Evolutionary conservation across 2,329 filamentous ascomycete species (phyloP), one percentile per base, ranked within the genome.

Genomic region (Waltergamsia citrina): DNA sequence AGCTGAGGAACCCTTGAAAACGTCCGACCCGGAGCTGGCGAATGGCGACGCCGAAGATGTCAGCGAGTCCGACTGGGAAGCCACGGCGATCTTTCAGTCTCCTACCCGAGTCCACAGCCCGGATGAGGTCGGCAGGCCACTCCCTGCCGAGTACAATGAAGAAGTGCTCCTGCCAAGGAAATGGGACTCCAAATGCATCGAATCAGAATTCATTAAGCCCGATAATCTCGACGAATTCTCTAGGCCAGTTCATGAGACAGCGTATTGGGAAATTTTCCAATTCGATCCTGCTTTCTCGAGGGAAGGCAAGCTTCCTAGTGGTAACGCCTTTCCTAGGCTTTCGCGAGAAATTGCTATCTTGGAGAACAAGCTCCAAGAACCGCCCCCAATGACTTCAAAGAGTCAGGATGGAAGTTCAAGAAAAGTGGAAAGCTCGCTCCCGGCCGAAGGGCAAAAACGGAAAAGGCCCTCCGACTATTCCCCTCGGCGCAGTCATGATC

Each of bases 51-150:
- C 17, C 18, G 12, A 22, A 6, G 29, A 32, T 6, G 16, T 5
- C 7, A 11, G 10, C 12, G 50, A 56, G 10, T 57, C 51, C 27
- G 49, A 60, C 12, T 63, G 61, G 54, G 58, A 67, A 6, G 47
- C 57, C 10, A 39, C 41, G 25, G 38, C 35, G 43, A 59, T 62
- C 5, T 67, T 68, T 35, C 47, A 52, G 8, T 58, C 63, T 26
- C 41, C 49, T 22, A 39, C 46, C 7, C 37, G 50, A 5, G 41
- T 40, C 9, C 57, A 59, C 36, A 51, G 54, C 6, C 59, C 61
- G n/a, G 65, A 69, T 24, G 58, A 62, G n/a, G 59, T 68, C 35
- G 63, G 60, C 10, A 65, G 59, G 38, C 65, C 65, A 15, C 49
- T 70, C 2, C 55, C 62, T 4, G 41, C 46, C 12, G 48, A 52